Evolutionary conservation across 768 basidiomycete species (phyloP), one percentile per base, ranked within the genome.

Genomic region (Leccinum imitatum): DNA sequence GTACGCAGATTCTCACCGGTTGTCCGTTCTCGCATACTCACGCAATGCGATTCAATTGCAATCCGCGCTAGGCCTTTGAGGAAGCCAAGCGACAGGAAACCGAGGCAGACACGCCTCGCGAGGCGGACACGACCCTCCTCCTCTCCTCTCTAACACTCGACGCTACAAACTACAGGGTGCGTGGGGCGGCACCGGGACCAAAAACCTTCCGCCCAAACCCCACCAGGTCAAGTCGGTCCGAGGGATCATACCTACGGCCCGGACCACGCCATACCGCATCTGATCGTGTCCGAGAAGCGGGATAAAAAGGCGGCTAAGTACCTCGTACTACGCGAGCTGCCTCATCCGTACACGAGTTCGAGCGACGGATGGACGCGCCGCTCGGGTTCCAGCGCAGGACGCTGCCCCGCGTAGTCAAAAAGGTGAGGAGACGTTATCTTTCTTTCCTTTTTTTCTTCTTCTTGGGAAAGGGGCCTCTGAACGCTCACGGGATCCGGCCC

Each of bases 271-370:
- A 93, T 93, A 69, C 82, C 87, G 17, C 89, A 97, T 71, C 84
- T 98, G 69, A 97, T 99, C 77, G 91, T 99, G 67, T 94, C 93
- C 2, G 96, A 99, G 75, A 93, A 90, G 75, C 87, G 87, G 59
- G 96, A 98, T 77, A 93, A 93, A 77, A 97, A 97, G 73, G 95
- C 92, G 0, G 77, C 85, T 15, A 91, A 93, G 75, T 98, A 95
- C 72, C 80, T 87, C 60, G 86, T 31, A 31, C 31, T 94, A 56
- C 91, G 90, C 73, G 95, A 98, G 71, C 75, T 98, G 48, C 97
- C 97, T 3, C 90, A 90, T 75, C 97, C 96, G 3, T 98, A 94
- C 71, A 98, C 2, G 25, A 25, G 25, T 25, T 25, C 25, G 25
- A 25, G 25, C 25, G 25, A 25, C 25, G 25, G 25, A 25, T 25